Evolutionary conservation across 192 early-diverging fungal genomes (phyloP).

Genomic region (Entrophospora sp.): DNA sequence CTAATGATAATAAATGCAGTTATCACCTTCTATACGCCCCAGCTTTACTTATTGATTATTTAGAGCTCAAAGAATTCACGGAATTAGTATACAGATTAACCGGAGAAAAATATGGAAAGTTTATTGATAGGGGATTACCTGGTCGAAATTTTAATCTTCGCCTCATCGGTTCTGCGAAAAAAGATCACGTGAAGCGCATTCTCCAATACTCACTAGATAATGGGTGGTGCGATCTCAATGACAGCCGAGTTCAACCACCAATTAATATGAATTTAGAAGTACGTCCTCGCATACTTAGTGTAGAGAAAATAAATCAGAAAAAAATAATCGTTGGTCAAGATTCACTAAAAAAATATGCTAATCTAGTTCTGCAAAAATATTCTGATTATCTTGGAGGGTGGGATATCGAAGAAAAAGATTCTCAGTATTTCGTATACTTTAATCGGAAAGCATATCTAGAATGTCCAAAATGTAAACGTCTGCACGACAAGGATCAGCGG

Average conservation of each 20-base stretch:
- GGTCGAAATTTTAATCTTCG: conserved; percentile 1
- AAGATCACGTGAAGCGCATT: conserved; percentile 7
- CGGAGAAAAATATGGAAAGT: conserved; percentile 8
- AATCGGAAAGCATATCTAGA: conserved; percentile 16
- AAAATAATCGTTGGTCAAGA: conserved; percentile 16
- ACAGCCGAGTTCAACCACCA: conserved; percentile 2
- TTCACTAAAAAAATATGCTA: conserved; percentile 12
- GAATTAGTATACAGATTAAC: conserved; percentile 15
- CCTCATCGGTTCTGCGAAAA: conserved; percentile 8
- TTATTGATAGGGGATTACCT: conserved; percentile 19
- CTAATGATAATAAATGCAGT: no score
- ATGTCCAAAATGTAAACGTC: conserved; percentile 6
- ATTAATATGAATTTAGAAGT: conserved; percentile 4
- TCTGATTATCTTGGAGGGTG: conserved; percentile 13
- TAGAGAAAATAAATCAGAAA: conserved; percentile 12
- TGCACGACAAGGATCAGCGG: background rate
- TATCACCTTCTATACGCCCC: no score
- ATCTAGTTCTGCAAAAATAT: conserved; percentile 16
- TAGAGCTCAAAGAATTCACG: conserved; percentile 13
- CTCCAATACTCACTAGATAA: conserved; percentile 13
- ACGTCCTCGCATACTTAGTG: conserved; percentile 7
- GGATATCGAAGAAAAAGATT: no score
- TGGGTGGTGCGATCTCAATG: conserved; percentile 8
- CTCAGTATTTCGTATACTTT: conserved; percentile 10
- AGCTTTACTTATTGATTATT: conserved; percentile 7